Base-by-base conservation (phyloP, 495 filamentous ascomycete species). In the Penicillium atrosanguineum region DNA sequence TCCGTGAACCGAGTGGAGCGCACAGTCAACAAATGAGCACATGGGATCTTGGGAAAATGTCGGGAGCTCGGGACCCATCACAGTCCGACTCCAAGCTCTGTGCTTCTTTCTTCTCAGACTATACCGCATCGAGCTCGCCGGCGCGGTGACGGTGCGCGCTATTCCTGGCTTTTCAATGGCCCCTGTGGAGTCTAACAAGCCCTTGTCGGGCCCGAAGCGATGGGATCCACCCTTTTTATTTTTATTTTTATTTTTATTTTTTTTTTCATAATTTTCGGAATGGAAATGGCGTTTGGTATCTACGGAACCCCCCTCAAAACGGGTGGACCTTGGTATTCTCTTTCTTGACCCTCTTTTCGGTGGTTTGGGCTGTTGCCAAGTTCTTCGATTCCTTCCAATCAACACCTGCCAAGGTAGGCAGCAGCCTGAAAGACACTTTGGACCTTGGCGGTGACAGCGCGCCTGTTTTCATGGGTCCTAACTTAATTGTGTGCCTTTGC, bases 61-160 rank as follows among this genome's bases (percentile, higher is more conserved):
- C 37, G 28, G 56, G 43, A 52, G 16, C 16, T 55, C 56, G 56
- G 56, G 52, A 48, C 34, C 31, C 31, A 12, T 34, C 31, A n/a
- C 50, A 28, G 28, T 38, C 48, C 48, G 25, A 46, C 46, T 59
- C 56, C 46, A 51, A 53, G 44, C 20, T 44, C 9, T 8, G 6
- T 21, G 28, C 43, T 36, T 48, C 12, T 28, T 38, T 8, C 23
- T 49, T 21, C 37, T 41, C 38, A 26, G 15, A 28, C 44, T 26
- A 48, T 52, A 48, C 56, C 55, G 20, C 2, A 57, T 57, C 45
- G 39, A 53, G 49, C 20, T 34, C 26, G 31, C 55, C 28, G 29
- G 23, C 46, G 25, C 28, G 45, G 14, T 18, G 23, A 34, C 19
- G 37, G 38, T 44, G 39, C 43, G 52, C 44, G 43, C 52, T 54